Evolutionary conservation across 2,329 filamentous ascomycete species (phyloP), one percentile per base, ranked within the genome.

Genomic region (Penicillium sp.): DNA sequence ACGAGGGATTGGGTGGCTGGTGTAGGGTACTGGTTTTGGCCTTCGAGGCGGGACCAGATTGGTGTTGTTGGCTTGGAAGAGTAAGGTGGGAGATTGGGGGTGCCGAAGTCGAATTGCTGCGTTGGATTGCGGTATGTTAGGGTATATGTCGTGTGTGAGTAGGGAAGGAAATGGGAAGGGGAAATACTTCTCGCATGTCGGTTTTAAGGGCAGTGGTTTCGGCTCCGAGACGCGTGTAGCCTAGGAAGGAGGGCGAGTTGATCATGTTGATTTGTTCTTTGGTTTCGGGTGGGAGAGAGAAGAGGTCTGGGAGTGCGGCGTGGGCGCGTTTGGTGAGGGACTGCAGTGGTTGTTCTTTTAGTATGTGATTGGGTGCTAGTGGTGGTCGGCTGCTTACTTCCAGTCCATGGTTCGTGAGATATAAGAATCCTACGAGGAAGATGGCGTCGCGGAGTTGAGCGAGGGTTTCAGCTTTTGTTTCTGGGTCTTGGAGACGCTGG

Each of bases 91-190:
- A n/a, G n/a, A n/a, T 68, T 76, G 21, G 64, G 64, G 0, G 64
- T 65, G 1, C 65, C 65, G 47, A 68, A 68, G 31, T 68, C 65
- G 38, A 61, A 78, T 77, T 65, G 77, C 75, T 58, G 35, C 24
- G 19, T 1, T 15, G n/a, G n/a, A n/a, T n/a, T n/a, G n/a, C n/a
- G n/a, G n/a, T n/a, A n/a, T n/a, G n/a, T n/a, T n/a, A n/a, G n/a
- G n/a, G n/a, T n/a, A n/a, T n/a, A n/a, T n/a, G n/a, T n/a, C n/a
- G n/a, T n/a, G n/a, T n/a, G n/a, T n/a, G n/a, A n/a, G n/a, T n/a
- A n/a, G n/a, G n/a, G n/a, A n/a, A n/a, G n/a, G n/a, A n/a, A n/a
- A n/a, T 7, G 19, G 6, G 15, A 28, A 19, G 39, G 6, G 1
- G 15, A 17, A 10, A 29, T 13, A 66, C 65, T 57, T 69, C 65